phyloP scores from a whole-genome alignment of 108 stramenopile species.

The Pseudonitzschia multiseries region DNA sequence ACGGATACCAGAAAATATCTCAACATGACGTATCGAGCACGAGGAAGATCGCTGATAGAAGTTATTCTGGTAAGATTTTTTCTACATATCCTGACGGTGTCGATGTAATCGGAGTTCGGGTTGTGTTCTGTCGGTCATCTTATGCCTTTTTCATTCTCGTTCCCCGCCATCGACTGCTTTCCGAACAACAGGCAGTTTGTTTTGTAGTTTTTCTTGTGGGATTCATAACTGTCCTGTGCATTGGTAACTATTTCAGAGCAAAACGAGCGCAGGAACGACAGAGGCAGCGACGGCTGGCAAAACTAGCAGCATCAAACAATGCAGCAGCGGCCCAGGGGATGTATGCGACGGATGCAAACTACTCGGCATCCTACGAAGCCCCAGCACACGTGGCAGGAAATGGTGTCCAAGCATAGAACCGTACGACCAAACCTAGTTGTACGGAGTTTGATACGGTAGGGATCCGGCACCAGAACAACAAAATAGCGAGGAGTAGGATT shows the following conservation, averaged over 20 bases:
- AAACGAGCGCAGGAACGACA: slow-evolving; percentile 89
- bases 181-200: slow-evolving; percentile 58
- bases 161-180: not conserved
- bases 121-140: not conserved
- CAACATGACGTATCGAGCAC: slow-evolving; percentile 72
- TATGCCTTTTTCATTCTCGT: not conserved
- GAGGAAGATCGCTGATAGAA: slow-evolving; percentile 77
- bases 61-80: slow-evolving; percentile 63
- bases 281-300: slow-evolving; percentile 76
- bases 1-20: no score
- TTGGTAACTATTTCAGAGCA: slow-evolving; percentile 88
- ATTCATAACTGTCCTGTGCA: slow-evolving; percentile 86
- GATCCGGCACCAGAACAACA: not conserved
- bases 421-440: not conserved
- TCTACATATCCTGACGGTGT: not conserved
- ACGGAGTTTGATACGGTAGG: no score
- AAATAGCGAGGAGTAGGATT: not conserved
- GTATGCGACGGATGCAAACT: slow-evolving; percentile 41
- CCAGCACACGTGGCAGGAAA: slow-evolving; percentile 32
- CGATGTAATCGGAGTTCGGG: not conserved
- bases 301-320: slow-evolving; percentile 50
- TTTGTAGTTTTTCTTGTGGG: slow-evolving; percentile 86
- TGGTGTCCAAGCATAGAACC: slow-evolving; percentile 32
- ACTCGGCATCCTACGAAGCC: slow-evolving; percentile 44
- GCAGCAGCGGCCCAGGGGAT: slow-evolving; percentile 28